Base-by-base conservation (phyloP, 805 yeast genomes). In the Lipomyces orientalis region DNA sequence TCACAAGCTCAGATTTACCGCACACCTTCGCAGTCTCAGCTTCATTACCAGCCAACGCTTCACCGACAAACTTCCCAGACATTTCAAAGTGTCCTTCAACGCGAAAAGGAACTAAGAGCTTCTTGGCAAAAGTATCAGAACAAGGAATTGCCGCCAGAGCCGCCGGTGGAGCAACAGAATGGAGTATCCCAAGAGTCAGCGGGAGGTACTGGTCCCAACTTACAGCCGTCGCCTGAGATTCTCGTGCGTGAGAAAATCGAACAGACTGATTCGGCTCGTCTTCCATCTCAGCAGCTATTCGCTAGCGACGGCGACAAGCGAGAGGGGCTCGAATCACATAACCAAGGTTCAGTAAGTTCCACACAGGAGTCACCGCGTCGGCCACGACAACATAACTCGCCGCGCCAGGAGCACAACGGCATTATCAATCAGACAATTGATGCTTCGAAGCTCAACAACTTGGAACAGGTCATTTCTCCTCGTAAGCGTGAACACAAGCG, bases 401-500 rank as follows among this genome's bases (percentile, higher is more conserved):
- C 70, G 12, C 61, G 70, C 7, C 49, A 46, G 14, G 62, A 57
- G 34, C 67, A 66, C 33, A 61, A 60, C 35, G 67, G 67, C 0
- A 62, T 58, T 52, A 54, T 57, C 16, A 58, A 31, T 9, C 54
- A 58, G 54, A 14, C 65, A 8, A 46, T 54, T n/a, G 60, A 10
- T 3, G 19, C 60, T 6, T 51, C 43, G 14, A n/a, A 16, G n/a
- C 22, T 14, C 56, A 29, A 46, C 22, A 62, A 58, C 43, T 22
- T 54, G 19, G 71, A 68, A 14, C 54, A 62, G 12, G 58, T 68
- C 6, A 60, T 62, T 4, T 54, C 68, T 16, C 61, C 87, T 71
- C 85, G 87, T 76, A 90, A 91, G 73, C 86, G 94, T 60, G 97
- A 91, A 75, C 90, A 90, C 62, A 88, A 91, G 76, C 88, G 86